Conservation (phyloP, 495 filamentous ascomycete genomes). For the Daldinia childiae region DNA sequence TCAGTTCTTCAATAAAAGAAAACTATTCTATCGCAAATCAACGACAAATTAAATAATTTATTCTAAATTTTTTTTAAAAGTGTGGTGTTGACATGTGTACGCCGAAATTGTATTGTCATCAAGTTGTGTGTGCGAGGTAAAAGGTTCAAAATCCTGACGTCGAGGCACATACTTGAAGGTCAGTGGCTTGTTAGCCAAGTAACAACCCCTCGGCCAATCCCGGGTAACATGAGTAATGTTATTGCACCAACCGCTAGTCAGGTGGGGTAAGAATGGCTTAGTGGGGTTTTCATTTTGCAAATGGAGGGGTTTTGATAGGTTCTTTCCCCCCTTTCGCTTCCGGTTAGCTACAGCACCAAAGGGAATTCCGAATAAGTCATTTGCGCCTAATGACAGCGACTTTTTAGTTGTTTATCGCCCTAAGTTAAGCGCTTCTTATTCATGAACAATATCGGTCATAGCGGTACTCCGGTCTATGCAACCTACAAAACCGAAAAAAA, state of each 20-base stretch:
- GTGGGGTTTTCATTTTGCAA: constrained; percentile 33
- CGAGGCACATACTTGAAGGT: constrained; percentile 19
- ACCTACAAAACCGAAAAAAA: not conserved
- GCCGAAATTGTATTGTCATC: not conserved
- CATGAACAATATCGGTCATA: no score
- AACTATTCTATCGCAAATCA: not conserved
- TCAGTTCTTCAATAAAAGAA: not conserved
- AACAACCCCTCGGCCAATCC: constrained; percentile 45
- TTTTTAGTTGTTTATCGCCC: not conserved
- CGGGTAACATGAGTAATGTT: constrained; percentile 41
- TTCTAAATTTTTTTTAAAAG: constrained; percentile 4
- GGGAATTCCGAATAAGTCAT: not conserved
- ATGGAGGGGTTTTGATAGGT: constrained; percentile 38
- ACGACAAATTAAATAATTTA: constrained; percentile 10
- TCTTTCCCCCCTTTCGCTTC: constrained; percentile 10
- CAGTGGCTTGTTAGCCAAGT: constrained; percentile 1
- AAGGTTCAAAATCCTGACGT: constrained; percentile 38
- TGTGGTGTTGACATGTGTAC: constrained; percentile 24
- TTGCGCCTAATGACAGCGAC: not conserved
- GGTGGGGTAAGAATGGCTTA: not conserved
- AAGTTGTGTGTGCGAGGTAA: constrained; percentile 31
- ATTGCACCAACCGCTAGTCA: not conserved
- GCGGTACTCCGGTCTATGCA: no score
- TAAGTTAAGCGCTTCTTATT: not conserved
- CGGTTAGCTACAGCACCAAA: constrained; percentile 12